These are phyloP conservation scores for Plasmodium relictum DNA, from an alignment of 169 alveolate genomes.

Conservation along the genomic window DNA sequence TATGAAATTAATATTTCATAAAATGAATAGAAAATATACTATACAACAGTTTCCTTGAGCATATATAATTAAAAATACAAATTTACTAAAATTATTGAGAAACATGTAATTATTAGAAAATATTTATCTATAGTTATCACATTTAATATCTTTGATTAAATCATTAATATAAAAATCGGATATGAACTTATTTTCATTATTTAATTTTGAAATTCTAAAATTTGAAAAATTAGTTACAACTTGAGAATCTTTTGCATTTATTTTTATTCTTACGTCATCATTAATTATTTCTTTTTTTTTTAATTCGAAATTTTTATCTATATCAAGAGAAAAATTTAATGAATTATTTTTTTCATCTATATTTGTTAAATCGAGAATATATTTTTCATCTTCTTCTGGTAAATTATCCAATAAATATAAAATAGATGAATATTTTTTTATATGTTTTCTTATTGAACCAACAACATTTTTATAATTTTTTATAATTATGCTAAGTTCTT, in stretches of 20 bases:
- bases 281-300: not conserved
- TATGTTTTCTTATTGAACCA: constrained; percentile 3
- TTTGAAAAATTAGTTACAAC: not conserved
- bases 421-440: constrained; percentile 29
- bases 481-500: constrained; percentile 17
- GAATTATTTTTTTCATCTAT: not conserved
- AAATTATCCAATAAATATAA: constrained; percentile 21
- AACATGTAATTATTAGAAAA: not conserved
- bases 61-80: too few relatives aligned
- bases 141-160: constrained; percentile 10
- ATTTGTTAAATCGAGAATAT: constrained; percentile 11
- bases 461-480: constrained; percentile 12
- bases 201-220: not conserved
- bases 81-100: not conserved
- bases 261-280: not conserved
- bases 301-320: not conserved
- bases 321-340: constrained; percentile 8
- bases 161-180: constrained; percentile 2
- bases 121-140: not conserved
- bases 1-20: too few relatives aligned
- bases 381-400: constrained; percentile 4
- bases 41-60: too few relatives aligned
- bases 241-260: not conserved
- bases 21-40: too few relatives aligned
- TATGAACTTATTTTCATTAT: not conserved